phyloP scores from a whole-genome alignment of 2,329 filamentous ascomycete species.

The Ascochyta viciae-villosae region DNA sequence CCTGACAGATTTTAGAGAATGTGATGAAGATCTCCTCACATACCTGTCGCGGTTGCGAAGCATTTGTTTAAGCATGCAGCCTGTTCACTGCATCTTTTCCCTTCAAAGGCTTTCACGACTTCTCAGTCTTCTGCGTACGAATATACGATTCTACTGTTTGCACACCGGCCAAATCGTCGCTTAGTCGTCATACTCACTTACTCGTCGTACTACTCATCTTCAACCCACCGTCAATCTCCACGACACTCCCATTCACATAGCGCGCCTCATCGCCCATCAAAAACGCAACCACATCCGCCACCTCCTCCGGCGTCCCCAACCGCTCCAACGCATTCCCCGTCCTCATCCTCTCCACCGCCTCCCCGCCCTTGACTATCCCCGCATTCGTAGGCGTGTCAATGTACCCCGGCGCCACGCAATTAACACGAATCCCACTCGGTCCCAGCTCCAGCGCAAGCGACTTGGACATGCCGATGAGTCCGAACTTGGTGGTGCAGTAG shows the following conservation, averaged over 20 bases:
- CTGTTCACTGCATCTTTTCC: neutral
- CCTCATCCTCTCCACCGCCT: constrained; percentile 51
- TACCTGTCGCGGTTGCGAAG: neutral
- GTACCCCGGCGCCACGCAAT: constrained; percentile 49
- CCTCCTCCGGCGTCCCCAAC: constrained; percentile 56
- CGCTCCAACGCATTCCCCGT: constrained; percentile 52
- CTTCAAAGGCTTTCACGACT: neutral
- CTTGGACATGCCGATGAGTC: constrained; percentile 45
- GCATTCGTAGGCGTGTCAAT: constrained; percentile 59
- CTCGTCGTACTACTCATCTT: constrained; percentile 32
- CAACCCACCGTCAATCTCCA: constrained; percentile 58
- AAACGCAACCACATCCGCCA: constrained; percentile 60
- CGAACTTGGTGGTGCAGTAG: constrained; percentile 47
- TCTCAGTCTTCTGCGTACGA: neutral
- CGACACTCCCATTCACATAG: constrained; percentile 58
- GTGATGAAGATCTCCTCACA: neutral
- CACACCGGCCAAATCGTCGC: neutral
- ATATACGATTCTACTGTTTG: neutral
- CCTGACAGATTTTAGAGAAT: neutral
- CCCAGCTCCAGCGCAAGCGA: constrained; percentile 43
- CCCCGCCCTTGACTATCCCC: constrained; percentile 57
- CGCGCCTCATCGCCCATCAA: constrained; percentile 54
- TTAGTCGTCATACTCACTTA: constrained; percentile 2
- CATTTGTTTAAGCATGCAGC: neutral
- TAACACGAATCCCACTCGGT: constrained; percentile 39